These are phyloP conservation scores for Yarrowia divulgata DNA, from an alignment of 805 yeast species.

Conservation along the genomic window DNA sequence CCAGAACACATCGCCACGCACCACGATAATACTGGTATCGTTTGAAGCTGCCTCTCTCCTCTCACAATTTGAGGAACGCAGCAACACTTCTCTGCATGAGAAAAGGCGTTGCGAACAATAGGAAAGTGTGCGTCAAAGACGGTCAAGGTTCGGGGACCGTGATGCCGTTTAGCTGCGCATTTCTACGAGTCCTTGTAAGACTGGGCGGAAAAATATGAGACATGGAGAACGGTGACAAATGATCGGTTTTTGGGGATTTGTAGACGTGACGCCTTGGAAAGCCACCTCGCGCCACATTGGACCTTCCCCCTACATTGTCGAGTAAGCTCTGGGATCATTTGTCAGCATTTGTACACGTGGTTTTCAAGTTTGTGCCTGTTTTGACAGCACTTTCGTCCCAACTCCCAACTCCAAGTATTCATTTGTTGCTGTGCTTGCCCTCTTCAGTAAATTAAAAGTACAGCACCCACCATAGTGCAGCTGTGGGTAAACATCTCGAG, in stretches of 20 bases:
- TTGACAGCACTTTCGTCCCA: conserved; percentile 10
- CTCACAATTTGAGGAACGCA: not conserved
- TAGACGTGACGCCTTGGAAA: no score
- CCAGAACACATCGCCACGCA: not conserved
- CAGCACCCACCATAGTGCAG: not conserved
- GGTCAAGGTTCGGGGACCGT: conserved; percentile 8
- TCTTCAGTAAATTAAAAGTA: not conserved
- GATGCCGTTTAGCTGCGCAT: no score
- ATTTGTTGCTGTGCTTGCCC: not conserved
- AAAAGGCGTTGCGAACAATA: conserved; percentile 17
- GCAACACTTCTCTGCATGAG: not conserved
- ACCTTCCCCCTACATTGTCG: no score
- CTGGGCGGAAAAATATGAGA: no score
- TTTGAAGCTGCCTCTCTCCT: not conserved
- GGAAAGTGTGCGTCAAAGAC: not conserved
- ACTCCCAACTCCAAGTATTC: not conserved
- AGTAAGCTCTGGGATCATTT: no score
- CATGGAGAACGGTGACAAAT: no score
- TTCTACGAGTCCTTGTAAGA: no score
- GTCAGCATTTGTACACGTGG: conserved; percentile 1
- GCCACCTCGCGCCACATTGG: no score
- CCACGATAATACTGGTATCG: no score
- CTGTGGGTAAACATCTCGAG: conserved; percentile 1
- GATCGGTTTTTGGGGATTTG: no score
- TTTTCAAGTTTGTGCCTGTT: not conserved